Conservation (phyloP, 495 filamentous ascomycete genomes). For the Lichina pygmaea region DNA sequence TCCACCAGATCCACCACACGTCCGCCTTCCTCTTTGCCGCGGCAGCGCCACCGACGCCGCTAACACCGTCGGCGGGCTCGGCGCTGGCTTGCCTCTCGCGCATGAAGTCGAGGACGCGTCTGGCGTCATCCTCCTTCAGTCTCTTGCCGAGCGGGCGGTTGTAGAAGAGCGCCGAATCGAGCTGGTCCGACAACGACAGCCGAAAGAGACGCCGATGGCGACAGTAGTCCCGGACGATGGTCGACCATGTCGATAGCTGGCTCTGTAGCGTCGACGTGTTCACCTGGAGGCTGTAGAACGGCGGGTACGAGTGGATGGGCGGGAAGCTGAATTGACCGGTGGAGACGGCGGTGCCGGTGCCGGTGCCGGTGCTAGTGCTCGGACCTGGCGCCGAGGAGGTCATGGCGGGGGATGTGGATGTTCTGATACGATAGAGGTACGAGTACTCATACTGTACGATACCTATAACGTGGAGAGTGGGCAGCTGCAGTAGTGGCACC, state of each 20-base stretch:
- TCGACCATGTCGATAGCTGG: conserved; percentile 62
- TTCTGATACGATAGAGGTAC: no score
- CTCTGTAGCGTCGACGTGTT: conserved; percentile 16
- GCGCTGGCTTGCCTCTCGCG: conserved; percentile 12
- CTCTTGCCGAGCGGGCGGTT: conserved; percentile 12
- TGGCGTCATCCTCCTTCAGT: conserved; percentile 8
- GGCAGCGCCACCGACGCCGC: conserved; percentile 32
- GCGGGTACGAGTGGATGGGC: conserved; percentile 21
- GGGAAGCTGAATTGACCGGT: conserved; percentile 12
- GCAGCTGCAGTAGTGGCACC: no score
- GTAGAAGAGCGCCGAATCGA: conserved; percentile 29
- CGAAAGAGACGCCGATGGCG: conserved; percentile 44
- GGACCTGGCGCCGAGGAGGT: no score
- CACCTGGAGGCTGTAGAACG: conserved; percentile 24
- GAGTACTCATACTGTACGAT: no score
- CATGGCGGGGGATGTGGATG: no score
- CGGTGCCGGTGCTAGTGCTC: no score
- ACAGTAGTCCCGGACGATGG: conserved; percentile 68
- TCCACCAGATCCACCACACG: conserved; percentile 40
- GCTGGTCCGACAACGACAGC: conserved; percentile 33
- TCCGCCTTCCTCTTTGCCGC: conserved; percentile 22
- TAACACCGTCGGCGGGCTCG: conserved; percentile 25
- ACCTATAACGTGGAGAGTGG: no score
- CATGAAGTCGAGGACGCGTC: neutral
- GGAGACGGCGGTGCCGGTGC: no score